Conservation (phyloP, 2,329 filamentous ascomycete species). For the Xylaria arbuscula region DNA sequence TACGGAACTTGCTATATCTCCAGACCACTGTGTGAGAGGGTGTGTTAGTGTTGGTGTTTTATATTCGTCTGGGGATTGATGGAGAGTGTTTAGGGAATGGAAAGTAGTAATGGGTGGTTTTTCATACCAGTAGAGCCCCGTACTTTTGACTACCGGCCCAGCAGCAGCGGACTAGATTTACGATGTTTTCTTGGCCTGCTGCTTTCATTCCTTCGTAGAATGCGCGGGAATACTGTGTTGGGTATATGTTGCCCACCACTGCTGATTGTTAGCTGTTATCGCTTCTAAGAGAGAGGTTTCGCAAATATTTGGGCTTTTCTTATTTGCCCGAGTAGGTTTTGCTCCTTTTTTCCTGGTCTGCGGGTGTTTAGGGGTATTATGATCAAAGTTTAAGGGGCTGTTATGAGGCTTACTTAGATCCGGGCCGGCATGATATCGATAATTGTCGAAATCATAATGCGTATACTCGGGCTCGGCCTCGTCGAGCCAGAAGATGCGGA, state of each 20-base stretch:
- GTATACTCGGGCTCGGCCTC: constrained; percentile 75
- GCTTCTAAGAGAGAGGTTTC: not conserved
- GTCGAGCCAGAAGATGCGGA: constrained; percentile 75
- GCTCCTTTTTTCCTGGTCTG: not conserved
- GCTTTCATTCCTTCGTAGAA: constrained; percentile 66
- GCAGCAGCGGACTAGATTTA: constrained; percentile 62
- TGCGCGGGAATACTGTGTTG: constrained; percentile 59
- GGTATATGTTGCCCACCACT: constrained; percentile 66
- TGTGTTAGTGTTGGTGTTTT: not conserved
- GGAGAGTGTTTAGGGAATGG: not conserved
- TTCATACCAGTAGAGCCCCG: constrained; percentile 68
- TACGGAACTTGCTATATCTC: constrained; percentile 70
- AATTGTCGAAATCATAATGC: constrained; percentile 74
- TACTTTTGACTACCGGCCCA: constrained; percentile 70
- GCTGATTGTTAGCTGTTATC: not conserved
- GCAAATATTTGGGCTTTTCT: no score
- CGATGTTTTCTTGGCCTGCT: constrained; percentile 62
- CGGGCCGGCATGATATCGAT: constrained; percentile 67
- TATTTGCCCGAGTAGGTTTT: not conserved
- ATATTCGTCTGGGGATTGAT: not conserved
- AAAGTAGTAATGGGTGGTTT: no score
- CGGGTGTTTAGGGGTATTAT: not conserved
- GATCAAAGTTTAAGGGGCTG: not conserved
- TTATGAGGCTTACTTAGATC: constrained; percentile 52
- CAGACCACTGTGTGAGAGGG: constrained; percentile 55